Base-by-base conservation (phyloP, 768 basidiomycete species). In the Phanerodontia chrysosporium region DNA sequence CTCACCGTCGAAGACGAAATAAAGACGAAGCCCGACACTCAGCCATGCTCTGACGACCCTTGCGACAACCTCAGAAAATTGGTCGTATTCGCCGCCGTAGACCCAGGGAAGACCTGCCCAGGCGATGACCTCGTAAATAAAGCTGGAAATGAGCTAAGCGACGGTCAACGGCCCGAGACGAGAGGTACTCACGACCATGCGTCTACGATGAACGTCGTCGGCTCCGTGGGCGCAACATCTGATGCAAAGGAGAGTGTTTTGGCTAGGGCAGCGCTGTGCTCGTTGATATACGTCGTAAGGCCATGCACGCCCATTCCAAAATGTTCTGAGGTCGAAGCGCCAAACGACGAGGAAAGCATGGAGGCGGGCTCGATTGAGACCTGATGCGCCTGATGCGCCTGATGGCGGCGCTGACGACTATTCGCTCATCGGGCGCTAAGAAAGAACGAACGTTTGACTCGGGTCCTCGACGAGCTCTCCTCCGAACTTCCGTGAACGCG, bases 1-100 rank as follows among this genome's bases (percentile, higher is more conserved):
- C 80, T 57, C 62, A 92, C 92, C 92, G 68, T 94, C 92, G 64
- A 94, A 93, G 6, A 93, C 91, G 64, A 94, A 89, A 65, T 83
- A 78, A 6, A 90, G 73, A 53, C 75, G 74, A 39, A 92, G 69
- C 22, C 89, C 87, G 10, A 90, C 75, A 25, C 75, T 72, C 46
- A 87, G 77, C 92, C 90, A 92, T 13, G 86, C 83, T 59, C 78
- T 69, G 13, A 89, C 82, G 16, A 86, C 79, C 49, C 64, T 70
- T 45, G 67, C 70, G 3, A 89, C 76, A 18, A 81, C 70, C n/a
- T 69, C 65, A 8, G 72, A 70, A 61, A 90, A 87, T 55, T 78
- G 78, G 1, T 70, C 66, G 64, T 90, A 90, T 71, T 94, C 90
- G 13, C 92, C 92, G 6, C 92, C 92, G 65, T 90, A 94, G 0